Evolutionary conservation across 345 rosid genomes (phyloP).

Genomic region (Reutealis trisperma): DNA sequence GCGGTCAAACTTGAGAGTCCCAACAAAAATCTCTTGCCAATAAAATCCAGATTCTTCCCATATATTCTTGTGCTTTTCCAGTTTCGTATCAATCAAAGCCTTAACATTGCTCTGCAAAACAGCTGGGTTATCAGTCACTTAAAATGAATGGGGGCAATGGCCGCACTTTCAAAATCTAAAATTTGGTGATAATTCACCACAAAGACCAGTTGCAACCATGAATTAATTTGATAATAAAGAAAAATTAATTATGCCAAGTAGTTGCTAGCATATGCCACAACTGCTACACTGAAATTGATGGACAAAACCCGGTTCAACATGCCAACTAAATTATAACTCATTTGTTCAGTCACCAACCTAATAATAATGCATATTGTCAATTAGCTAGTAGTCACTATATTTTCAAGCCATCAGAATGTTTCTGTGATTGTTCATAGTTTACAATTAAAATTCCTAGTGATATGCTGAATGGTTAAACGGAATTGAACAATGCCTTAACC

Average conservation of each 20-base stretch:
- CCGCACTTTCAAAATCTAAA: neutral
- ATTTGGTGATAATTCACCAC: neutral
- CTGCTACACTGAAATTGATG: neutral
- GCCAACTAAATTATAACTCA: neutral
- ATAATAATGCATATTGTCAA: neutral
- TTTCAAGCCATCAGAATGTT: neutral
- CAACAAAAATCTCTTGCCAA: slow-evolving; percentile 68
- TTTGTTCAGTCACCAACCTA: neutral
- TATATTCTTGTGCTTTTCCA: slow-evolving; percentile 87
- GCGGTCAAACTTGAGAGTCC: slow-evolving; percentile 78
- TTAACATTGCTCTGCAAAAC: slow-evolving; percentile 64
- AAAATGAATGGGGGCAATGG: neutral
- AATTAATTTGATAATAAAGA: neutral
- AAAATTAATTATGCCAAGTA: too few species aligned
- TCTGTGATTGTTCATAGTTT: neutral
- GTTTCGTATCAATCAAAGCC: slow-evolving; percentile 84
- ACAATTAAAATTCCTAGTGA: too few species aligned
- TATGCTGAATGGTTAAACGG: too few species aligned
- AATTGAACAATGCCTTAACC: neutral
- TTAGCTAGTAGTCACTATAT: neutral
- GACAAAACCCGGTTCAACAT: neutral
- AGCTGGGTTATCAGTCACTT: slow-evolving; percentile 19
- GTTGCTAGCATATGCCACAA: neutral
- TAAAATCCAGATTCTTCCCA: slow-evolving; percentile 72
- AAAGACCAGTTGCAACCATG: neutral